A percentile compares a stretch with the other conserved stretches of the same genome.
Conservation (phyloP, 169 alveolate genomes). For the Ichthyophthirius multifiliis region DNA sequence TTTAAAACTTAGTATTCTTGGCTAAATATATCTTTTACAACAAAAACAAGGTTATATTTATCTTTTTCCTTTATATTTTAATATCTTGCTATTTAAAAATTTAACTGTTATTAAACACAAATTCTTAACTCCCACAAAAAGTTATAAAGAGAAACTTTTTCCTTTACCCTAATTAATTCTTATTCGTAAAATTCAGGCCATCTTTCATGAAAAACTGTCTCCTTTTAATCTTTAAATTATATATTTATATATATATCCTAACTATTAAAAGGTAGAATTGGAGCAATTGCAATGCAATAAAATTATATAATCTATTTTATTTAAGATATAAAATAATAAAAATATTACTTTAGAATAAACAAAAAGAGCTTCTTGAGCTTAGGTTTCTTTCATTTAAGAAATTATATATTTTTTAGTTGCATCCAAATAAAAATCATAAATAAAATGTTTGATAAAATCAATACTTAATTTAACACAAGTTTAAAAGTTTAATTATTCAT, state of each 20-base stretch:
- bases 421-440: neutral
- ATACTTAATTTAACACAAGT: neutral
- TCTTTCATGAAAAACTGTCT: neutral
- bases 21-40: neutral
- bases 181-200: neutral
- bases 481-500: neutral
- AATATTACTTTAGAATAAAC: neutral
- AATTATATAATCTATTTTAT: neutral
- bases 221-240: neutral
- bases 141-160: neutral
- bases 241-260: neutral
- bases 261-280: neutral
- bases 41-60: neutral
- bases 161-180: neutral
- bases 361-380: neutral
- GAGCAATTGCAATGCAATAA: neutral
- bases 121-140: neutral
- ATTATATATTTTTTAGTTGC: neutral
- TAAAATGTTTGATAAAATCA: neutral
- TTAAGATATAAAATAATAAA: neutral
- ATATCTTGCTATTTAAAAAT: neutral
- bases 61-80: neutral
- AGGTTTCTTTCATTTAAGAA: neutral
- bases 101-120: neutral
- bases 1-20: neutral